Percentiles rank a stretch among this genome's conserved stretches.
These are phyloP conservation scores for Podosphaera fusca DNA, from an alignment of 2,329 filamentous ascomycete species.

Conservation along the genomic window DNA sequence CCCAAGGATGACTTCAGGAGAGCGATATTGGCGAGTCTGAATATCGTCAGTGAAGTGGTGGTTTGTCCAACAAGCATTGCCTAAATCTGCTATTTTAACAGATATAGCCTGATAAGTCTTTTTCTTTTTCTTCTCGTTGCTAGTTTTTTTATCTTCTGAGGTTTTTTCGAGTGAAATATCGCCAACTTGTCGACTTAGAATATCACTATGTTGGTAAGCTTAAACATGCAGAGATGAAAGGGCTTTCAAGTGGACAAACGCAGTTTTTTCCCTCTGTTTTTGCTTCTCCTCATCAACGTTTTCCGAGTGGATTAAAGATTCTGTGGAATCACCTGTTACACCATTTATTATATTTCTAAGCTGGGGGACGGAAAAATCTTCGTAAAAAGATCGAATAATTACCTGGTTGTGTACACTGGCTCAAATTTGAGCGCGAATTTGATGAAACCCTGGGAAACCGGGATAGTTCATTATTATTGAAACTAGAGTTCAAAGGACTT, in stretches of 20 bases:
- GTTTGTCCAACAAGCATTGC: constrained; percentile 95
- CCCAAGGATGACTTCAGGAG: constrained; percentile 87
- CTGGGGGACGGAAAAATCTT: constrained; percentile 15
- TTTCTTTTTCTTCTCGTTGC: constrained; percentile 36
- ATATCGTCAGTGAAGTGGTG: constrained; percentile 99
- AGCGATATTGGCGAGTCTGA: constrained; percentile 90
- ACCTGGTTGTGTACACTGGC: constrained; percentile 68
- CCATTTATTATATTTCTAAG: constrained; percentile 29
- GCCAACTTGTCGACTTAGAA: constrained; percentile 79
- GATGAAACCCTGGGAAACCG: constrained; percentile 32
- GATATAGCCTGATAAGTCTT: constrained; percentile 41
- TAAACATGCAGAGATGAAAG: constrained; percentile 4
- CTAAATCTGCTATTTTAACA: constrained; percentile 95
- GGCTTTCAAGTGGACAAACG: constrained; percentile 36
- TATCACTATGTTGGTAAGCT: constrained; percentile 32
- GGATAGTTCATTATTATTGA: constrained; percentile 52
- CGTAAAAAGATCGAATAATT: constrained; percentile 17
- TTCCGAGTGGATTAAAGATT: constrained; percentile 26
- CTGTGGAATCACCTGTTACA: constrained; percentile 23
- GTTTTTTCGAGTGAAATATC: constrained; percentile 78
- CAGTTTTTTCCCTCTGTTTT: constrained; percentile 74
- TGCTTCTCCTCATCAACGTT: constrained; percentile 37
- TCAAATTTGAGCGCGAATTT: constrained; percentile 51
- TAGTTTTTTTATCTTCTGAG: constrained; percentile 34
- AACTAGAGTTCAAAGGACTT: constrained; percentile 79